phyloP scores from a whole-genome alignment of 768 basidiomycete species.

The Cystobasidium tubakii region DNA sequence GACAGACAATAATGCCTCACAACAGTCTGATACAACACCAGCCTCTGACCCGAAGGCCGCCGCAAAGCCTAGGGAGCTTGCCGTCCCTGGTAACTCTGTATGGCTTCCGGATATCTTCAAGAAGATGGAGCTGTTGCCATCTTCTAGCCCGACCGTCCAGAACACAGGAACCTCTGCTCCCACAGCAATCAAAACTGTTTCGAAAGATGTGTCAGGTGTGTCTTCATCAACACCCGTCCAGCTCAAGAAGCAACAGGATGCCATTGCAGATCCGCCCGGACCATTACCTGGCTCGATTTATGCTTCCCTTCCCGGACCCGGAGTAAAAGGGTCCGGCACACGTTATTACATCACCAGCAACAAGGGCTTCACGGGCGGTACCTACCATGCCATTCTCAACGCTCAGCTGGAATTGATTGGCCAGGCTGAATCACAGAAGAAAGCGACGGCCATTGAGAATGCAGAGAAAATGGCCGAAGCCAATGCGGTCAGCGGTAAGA shows the following conservation, averaged over 20 bases:
- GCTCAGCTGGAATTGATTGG: slow-evolving; percentile 3
- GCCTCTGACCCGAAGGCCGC: neutral
- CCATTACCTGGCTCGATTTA: slow-evolving; percentile 27
- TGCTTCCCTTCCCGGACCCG: slow-evolving; percentile 14
- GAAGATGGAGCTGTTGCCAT: neutral
- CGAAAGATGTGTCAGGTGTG: neutral
- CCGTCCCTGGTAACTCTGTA: neutral
- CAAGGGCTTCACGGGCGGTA: slow-evolving; percentile 4
- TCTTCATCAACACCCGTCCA: neutral
- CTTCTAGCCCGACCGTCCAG: neutral
- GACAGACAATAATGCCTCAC: neutral
- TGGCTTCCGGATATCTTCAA: neutral
- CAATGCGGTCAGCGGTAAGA: neutral
- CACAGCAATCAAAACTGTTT: neutral
- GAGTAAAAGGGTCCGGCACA: neutral
- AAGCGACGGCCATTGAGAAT: neutral
- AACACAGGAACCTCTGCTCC: neutral
- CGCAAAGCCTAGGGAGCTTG: neutral
- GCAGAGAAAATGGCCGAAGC: slow-evolving; percentile 15
- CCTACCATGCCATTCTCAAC: slow-evolving; percentile 27
- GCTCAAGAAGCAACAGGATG: slow-evolving; percentile 13
- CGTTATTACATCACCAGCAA: slow-evolving; percentile 23
- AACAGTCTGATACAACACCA: neutral
- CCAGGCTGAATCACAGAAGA: slow-evolving; percentile 7
- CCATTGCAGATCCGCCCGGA: neutral